A percentile compares a stretch with the other conserved stretches of the same genome.
phyloP scores from a whole-genome alignment of 2,329 filamentous ascomycete species.

The Aspergillus fructus region DNA sequence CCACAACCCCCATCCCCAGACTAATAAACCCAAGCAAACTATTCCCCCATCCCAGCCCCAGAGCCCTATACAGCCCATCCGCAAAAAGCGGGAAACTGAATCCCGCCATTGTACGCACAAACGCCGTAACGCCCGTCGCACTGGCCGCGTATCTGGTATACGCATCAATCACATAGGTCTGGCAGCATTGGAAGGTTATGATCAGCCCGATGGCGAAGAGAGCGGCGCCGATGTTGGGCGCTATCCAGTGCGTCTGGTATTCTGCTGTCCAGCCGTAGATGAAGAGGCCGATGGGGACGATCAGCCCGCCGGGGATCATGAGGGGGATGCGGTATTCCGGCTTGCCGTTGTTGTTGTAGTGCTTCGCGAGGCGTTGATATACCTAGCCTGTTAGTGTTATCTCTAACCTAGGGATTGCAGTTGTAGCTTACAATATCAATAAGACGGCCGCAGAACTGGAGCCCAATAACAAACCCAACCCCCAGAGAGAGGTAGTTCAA shows the following conservation, averaged over 20 bases:
- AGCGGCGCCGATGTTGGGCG: slow-evolving; percentile 51
- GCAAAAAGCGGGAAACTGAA: slow-evolving; percentile 39
- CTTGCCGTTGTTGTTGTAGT: slow-evolving; percentile 41
- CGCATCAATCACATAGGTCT: slow-evolving; percentile 37
- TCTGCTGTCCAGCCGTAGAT: slow-evolving; percentile 60
- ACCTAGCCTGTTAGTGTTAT: slow-evolving; percentile 14
- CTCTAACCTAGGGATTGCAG: no score
- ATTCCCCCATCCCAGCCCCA: slow-evolving; percentile 35
- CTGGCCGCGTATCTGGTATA: slow-evolving; percentile 35
- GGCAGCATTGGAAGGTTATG: slow-evolving; percentile 32
- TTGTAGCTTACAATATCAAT: slow-evolving; percentile 8
- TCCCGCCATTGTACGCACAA: slow-evolving; percentile 30
- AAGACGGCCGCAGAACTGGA: slow-evolving; percentile 37
- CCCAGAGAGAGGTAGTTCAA: slow-evolving; percentile 64
- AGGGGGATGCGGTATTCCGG: slow-evolving; percentile 65
- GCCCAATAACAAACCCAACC: slow-evolving; percentile 59
- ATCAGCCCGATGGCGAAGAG: slow-evolving; percentile 48
- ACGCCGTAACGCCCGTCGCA: slow-evolving; percentile 26
- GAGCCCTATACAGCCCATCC: slow-evolving; percentile 28
- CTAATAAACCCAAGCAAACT: slow-evolving; percentile 36
- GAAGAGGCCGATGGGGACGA: slow-evolving; percentile 55
- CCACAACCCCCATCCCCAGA: slow-evolving; percentile 39
- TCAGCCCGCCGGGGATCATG: slow-evolving; percentile 52
- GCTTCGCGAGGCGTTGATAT: slow-evolving; percentile 46
- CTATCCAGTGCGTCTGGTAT: slow-evolving; percentile 51